Conservation (phyloP, 208 protist genomes). For the Acanthamoeba culbertsoni region DNA sequence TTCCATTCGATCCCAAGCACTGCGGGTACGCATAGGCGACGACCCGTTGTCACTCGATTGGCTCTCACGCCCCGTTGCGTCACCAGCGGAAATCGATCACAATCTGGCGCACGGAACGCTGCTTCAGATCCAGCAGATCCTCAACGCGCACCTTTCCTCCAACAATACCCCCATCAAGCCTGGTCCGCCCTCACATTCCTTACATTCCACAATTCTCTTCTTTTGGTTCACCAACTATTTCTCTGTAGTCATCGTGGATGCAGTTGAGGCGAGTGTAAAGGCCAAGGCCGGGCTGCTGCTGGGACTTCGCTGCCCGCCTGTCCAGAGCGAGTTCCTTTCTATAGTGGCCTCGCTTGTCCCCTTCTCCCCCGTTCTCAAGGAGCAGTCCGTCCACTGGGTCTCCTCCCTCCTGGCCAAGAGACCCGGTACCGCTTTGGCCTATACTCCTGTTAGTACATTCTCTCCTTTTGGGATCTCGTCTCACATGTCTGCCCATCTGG, state of each 20-base stretch:
- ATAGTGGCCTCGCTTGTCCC: background rate
- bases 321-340: background rate
- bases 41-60: background rate
- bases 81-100: background rate
- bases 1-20: background rate
- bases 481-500: background rate
- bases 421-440: no score
- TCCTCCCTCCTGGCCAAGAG: background rate
- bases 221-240: no score
- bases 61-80: background rate
- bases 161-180: background rate
- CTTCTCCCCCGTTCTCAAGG: background rate
- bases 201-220: background rate
- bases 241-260: background rate
- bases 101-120: background rate
- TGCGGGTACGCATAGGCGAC: background rate
- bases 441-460: no score
- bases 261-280: background rate
- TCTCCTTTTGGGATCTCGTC: no score
- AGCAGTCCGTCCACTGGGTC: background rate
- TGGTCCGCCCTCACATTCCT: background rate
- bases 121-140: background rate
- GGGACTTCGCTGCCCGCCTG: background rate
- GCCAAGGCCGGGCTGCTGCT: background rate
- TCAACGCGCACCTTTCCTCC: background rate